Percentiles rank a stretch among this genome's conserved stretches.
Conservation (phyloP, 169 alveolate genomes). For the Plasmodium fragile region DNA sequence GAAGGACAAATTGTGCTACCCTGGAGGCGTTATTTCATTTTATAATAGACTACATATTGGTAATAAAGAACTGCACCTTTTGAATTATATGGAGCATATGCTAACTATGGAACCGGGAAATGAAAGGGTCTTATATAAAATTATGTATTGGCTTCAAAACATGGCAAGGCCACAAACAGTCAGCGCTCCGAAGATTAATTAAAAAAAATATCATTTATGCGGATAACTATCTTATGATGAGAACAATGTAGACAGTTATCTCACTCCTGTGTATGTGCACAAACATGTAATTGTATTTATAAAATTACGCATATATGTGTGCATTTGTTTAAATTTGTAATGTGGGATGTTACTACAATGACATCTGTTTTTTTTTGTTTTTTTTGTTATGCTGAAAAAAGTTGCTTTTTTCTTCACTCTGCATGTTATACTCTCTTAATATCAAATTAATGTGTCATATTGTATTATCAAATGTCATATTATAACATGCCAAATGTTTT, state of each 20-base stretch:
- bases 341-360: not conserved
- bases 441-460: not conserved
- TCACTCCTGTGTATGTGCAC: not conserved
- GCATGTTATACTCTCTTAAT: not conserved
- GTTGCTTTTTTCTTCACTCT: not conserved
- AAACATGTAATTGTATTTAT: not conserved
- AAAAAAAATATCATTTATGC: not conserved
- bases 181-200: not conserved
- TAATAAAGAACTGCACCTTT: not conserved
- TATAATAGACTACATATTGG: not conserved
- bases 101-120: not conserved
- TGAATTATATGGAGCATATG: not conserved
- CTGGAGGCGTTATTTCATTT: not conserved
- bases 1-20: not conserved
- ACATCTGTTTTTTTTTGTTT: not conserved
- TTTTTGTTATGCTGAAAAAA: not conserved
- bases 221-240: not conserved
- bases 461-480: not conserved
- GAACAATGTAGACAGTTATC: not conserved
- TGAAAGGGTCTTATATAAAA: not conserved
- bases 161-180: not conserved
- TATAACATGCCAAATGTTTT: not conserved
- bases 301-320: not conserved
- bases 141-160: not conserved
- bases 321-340: not conserved